phyloP scores from a whole-genome alignment of 2,329 filamentous ascomycete species.

The Ophiocordyceps camponoti-rufipedis region DNA sequence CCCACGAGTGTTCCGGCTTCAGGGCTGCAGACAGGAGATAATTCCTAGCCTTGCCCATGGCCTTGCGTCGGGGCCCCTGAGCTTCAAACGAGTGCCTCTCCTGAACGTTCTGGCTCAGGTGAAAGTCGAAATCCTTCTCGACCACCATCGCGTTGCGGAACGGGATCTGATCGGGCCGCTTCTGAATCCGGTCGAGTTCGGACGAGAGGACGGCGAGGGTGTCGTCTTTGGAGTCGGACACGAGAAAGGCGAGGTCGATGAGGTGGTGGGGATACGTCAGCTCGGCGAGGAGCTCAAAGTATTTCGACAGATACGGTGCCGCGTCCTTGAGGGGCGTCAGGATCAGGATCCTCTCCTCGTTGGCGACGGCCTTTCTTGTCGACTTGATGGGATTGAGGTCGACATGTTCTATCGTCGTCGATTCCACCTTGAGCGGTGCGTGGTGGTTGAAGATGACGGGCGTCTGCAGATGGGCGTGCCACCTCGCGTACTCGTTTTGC shows the following conservation, averaged over 20 bases:
- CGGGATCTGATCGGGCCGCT: constrained; percentile 57
- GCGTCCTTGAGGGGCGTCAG: constrained; percentile 89
- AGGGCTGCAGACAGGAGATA: constrained; percentile 71
- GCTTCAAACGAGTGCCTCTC: constrained; percentile 73
- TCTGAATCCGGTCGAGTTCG: constrained; percentile 79
- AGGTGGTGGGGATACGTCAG: constrained; percentile 88
- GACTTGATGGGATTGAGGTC: constrained; percentile 76
- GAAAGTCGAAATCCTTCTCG: constrained; percentile 75
- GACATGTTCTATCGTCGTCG: constrained; percentile 57
- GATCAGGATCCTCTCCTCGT: constrained; percentile 77
- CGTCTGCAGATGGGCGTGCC: constrained; percentile 76
- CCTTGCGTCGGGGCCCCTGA: constrained; percentile 77
- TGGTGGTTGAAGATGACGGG: constrained; percentile 96
- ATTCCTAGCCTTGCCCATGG: constrained; percentile 80
- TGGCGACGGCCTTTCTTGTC: constrained; percentile 57
- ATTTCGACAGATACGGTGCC: constrained; percentile 60
- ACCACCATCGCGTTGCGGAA: constrained; percentile 76
- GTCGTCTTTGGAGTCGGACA: constrained; percentile 81
- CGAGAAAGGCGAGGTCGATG: constrained; percentile 88
- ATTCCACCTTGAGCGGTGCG: constrained; percentile 69
- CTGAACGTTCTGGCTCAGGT: constrained; percentile 59
- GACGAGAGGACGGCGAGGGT: constrained; percentile 71
- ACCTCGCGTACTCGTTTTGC: constrained; percentile 73
- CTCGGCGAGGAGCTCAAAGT: constrained; percentile 82
- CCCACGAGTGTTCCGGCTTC: constrained; percentile 92